Evolutionary conservation across 805 yeast species (phyloP), one percentile per base, ranked within the genome.

Genomic region (Yarrowia sp.): DNA sequence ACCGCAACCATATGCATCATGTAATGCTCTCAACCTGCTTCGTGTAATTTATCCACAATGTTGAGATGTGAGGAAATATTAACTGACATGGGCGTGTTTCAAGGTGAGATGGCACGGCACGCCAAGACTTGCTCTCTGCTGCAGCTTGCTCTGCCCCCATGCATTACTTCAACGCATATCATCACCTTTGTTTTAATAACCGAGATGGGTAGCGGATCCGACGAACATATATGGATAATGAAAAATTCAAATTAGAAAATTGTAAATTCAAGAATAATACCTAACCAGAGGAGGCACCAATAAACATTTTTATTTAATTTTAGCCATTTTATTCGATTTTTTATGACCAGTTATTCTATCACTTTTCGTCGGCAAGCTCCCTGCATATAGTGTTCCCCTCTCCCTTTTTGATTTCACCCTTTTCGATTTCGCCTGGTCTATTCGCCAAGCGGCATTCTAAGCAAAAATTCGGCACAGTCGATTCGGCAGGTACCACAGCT

Each of bases 81-180:
- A 44, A 10, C 36, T 22, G 52, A 28, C 52, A 30, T 5, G 52
- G 52, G 52, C 10, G 11, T 46, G 52, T 48, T 48, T 48, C 54
- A 48, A n/a, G n/a, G n/a, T 17, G 26, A 48, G n/a, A 24, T 16
- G 49, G 54, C 54, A 48, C 54, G 54, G 54, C 54, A 48, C 54
- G 54, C 54, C 54, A 48, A 48, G 54, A 48, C 28, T 48, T 48
- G 54, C 54, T 48, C 54, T 21, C 8, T 26, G n/a, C 35, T 28
- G 49, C 49, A 30, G 54, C 54, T 48, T 48, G 38, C 54, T 48
- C 54, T 48, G 54, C 54, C 54, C 38, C 54, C 54, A 48, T 48
- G 54, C 54, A 48, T 30, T 4, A 16, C 19, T 30, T 8, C 26
- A 30, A 48, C 54, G 54, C 54, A 48, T 32, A 14, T 14, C 33